Base-by-base conservation (phyloP, 306 rosid species). In the Inga laurina region DNA sequence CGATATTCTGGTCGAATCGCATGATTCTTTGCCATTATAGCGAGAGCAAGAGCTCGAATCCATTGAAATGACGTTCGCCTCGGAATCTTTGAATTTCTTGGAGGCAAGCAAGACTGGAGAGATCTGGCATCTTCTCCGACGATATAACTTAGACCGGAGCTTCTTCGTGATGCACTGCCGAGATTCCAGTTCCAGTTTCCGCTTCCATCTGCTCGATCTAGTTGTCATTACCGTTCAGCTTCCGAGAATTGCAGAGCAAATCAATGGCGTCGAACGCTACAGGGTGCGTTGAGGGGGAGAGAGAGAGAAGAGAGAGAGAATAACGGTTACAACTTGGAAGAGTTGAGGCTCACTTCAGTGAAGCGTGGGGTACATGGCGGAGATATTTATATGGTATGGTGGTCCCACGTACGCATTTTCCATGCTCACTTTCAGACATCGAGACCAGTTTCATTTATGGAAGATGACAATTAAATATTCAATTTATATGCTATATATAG, bases 131-230 rank as follows among this genome's bases (percentile, higher is more conserved):
- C 94, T 82, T 71, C 84, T 66, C 77, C 97, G 91, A 85, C 93
- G 95, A 82, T 88, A 85, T 2, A 92, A 78, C 68, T 89, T 88
- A 13, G 93, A 94, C 62, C 98, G 94, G 80, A 88, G 97, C 91
- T 89, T 92, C 93, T 87, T 92, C 84, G 49, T 83, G 9, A 34
- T 44, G 52, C n/a, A 52, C n/a, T 51, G 73, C 2, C 22, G 69
- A n/a, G 87, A 67, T 74, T 89, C 79, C 18, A 44, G 77, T 9
- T 85, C 82, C 15, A 82, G 86, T 79, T 80, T 77, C 5, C 90
- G 92, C 85, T 86, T 90, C 56, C 82, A 67, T 67, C 43, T 74
- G 81, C 79, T 81, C 2, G 90, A 79, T 79, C 81, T 81, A 74
- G 8, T 77, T 69, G 79, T 86, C 93, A 89, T 95, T 69, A 76